phyloP scores from a whole-genome alignment of 2,329 filamentous ascomycete species.

The Monilinia aucupariae region DNA sequence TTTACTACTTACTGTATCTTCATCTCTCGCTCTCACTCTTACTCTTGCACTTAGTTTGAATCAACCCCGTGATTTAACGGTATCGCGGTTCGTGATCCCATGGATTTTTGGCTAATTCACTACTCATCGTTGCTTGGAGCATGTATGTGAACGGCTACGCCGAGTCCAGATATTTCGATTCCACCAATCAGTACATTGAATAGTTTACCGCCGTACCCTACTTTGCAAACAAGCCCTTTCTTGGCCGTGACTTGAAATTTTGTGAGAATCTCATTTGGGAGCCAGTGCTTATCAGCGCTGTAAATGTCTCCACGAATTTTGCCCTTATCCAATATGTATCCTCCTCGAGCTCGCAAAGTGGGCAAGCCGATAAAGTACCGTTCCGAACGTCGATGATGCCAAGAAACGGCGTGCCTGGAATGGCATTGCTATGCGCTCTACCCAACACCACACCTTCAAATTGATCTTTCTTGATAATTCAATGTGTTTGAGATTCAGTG shows the following conservation, averaged over 20 bases:
- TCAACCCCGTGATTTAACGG: neutral
- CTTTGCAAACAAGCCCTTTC: neutral
- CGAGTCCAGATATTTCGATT: neutral
- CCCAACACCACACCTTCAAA: neutral
- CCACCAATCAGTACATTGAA: constrained; percentile 1
- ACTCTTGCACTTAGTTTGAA: neutral
- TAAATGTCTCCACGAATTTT: neutral
- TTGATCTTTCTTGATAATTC: neutral
- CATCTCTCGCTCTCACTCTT: neutral
- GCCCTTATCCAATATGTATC: neutral
- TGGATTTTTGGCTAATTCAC: neutral
- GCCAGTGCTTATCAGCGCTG: neutral
- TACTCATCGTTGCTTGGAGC: neutral
- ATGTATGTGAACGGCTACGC: neutral
- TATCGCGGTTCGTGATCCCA: neutral
- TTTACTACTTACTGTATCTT: neutral
- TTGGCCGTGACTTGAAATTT: neutral
- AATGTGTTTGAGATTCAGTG: neutral
- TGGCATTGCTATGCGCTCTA: neutral
- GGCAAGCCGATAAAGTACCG: neutral
- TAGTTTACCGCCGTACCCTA: neutral
- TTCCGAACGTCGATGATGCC: too few relatives aligned
- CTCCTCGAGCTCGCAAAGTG: neutral
- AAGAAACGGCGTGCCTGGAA: too few relatives aligned
- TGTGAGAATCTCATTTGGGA: neutral